These are phyloP conservation scores for Ophiostoma quercus DNA, from an alignment of 2,329 filamentous ascomycete species.

Conservation along the genomic window DNA sequence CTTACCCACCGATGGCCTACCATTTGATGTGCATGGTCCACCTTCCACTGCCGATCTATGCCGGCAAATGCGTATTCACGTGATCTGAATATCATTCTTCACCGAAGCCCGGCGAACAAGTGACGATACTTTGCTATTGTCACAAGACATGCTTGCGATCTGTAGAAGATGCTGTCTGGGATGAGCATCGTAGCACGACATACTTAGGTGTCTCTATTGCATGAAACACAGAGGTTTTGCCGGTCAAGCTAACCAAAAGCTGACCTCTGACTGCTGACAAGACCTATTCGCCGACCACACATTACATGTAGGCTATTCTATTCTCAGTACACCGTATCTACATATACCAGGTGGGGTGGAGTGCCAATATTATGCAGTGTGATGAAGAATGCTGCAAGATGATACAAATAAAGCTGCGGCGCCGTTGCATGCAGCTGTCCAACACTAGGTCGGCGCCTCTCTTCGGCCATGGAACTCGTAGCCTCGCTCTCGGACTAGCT, in stretches of 20 bases:
- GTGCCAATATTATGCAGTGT: neutral
- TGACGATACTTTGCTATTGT: neutral
- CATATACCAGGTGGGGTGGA: neutral
- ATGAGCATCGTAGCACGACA: neutral
- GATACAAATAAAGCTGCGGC: neutral
- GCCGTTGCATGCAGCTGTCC: neutral
- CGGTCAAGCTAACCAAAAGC: neutral
- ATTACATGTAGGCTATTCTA: neutral
- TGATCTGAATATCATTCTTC: neutral
- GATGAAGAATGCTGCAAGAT: neutral
- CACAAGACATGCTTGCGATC: constrained; percentile 1
- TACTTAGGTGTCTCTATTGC: neutral
- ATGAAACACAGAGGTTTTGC: neutral
- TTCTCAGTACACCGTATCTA: neutral
- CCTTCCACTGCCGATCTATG: neutral
- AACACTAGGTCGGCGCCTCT: neutral
- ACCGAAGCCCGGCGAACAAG: neutral
- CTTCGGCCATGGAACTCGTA: neutral
- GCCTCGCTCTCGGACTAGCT: neutral
- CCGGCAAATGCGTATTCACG: neutral
- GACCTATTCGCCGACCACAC: neutral
- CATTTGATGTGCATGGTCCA: neutral
- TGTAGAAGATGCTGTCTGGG: neutral
- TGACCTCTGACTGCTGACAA: neutral
- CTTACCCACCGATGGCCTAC: neutral